Evolutionary conservation across 1,284 basidiomycete species (phyloP), one percentile per base, ranked within the genome.

Genomic region (Irpex lacteus): DNA sequence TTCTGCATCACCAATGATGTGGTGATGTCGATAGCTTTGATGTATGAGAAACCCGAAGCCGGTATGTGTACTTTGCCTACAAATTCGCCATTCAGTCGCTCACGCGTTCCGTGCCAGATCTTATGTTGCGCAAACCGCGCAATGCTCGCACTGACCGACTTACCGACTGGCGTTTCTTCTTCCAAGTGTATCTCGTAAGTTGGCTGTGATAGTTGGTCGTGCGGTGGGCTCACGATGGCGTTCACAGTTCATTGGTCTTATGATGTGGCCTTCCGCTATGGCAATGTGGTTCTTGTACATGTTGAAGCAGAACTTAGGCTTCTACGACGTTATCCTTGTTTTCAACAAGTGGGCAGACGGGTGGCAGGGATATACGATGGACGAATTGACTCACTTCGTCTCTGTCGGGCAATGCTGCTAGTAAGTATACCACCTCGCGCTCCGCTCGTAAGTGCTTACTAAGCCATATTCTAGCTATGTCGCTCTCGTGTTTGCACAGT

Each of bases 181-280:
- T 82, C 5, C 90, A 92, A 40, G 87, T 88, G 1, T 92, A 91
- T 73, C 76, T 83, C 5, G 88, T 89, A 73, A 71, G 89, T 26
- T 26, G 26, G 26, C 26, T 26, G 26, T 26, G 26, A 26, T 3
- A 26, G 4, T 26, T 2, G 0, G 4, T 26, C 26, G 26, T 26
- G 4, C 26, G 26, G 26, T 26, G 26, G 3, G 2, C 26, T 26
- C 3, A 26, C 4, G 4, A 26, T 3, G 26, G 26, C 2, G 64
- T 84, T 15, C n/a, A 82, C 88, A 81, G 80, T 80, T 82, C 70
- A 75, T 79, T 2, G 80, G 80, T 2, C 71, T 82, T 21, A 80
- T 81, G 80, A 76, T 77, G 69, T 81, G 80, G 80, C 80, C 80
- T 77, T 75, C 73, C 75, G 68, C 83, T 78, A 82, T 81, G 71